phyloP scores from a whole-genome alignment of 1,284 basidiomycete genomes.

The Cronartium ribicola region DNA sequence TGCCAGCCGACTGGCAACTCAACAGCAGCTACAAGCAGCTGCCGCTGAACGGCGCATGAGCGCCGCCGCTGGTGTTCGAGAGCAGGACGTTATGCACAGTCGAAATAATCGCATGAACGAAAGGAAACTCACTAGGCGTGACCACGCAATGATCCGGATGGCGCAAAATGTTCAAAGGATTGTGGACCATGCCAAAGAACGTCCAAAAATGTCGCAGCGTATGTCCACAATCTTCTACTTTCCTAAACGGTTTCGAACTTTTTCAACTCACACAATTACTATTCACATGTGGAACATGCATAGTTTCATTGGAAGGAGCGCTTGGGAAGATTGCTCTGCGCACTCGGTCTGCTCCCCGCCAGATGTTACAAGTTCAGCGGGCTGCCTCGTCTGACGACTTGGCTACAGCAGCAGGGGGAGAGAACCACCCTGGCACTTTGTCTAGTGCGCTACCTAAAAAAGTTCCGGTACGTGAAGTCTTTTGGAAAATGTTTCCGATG shows the following conservation, averaged over 20 bases:
- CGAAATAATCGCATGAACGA: constrained; percentile 66
- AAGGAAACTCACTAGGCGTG: constrained; percentile 53
- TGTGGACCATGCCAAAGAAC: constrained; percentile 81
- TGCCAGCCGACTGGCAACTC: constrained; percentile 68
- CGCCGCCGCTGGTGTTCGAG: constrained; percentile 11
- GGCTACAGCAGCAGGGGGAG: constrained; percentile 43
- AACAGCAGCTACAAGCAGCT: constrained; percentile 40
- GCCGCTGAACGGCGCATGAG: constrained; percentile 14
- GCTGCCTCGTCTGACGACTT: constrained; percentile 29
- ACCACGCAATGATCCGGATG: constrained; percentile 66
- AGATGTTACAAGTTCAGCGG: constrained; percentile 78
- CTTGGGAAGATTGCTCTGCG: constrained; percentile 87
- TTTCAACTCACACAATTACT: constrained; percentile 9
- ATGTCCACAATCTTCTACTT: constrained; percentile 10
- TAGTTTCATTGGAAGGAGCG: constrained; percentile 73
- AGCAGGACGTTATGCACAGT: constrained; percentile 14
- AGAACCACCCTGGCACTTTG: constrained; percentile 35
- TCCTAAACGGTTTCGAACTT: not conserved
- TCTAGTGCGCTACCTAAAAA: constrained; percentile 44
- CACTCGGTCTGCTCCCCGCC: constrained; percentile 89
- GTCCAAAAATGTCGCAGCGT: constrained; percentile 48
- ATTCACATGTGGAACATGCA: constrained; percentile 58
- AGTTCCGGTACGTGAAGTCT: constrained; percentile 37
- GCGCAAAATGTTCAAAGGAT: constrained; percentile 95
- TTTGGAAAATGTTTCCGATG: not conserved